phyloP scores from a whole-genome alignment of 768 basidiomycete genomes.

The Hygrophorus russula region DNA sequence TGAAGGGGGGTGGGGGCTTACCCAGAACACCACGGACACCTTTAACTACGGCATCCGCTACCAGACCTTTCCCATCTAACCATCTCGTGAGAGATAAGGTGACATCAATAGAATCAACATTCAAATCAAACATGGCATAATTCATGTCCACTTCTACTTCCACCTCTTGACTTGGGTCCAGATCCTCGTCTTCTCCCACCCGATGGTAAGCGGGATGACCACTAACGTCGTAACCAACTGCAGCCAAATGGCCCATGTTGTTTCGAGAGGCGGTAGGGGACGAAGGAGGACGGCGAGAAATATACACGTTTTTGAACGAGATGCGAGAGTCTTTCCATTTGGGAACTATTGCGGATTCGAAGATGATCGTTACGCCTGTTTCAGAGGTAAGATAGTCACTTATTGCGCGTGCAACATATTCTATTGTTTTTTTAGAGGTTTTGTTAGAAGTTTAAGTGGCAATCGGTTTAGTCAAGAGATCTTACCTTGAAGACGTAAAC shows the following conservation, averaged over 20 bases:
- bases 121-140: conserved; percentile 88
- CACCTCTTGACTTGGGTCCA: conserved; percentile 13
- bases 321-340: conserved; percentile 95
- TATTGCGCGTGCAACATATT: conserved; percentile 75
- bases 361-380: conserved; percentile 89
- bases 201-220: conserved; percentile 59
- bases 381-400: conserved; percentile 90
- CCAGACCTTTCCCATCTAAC: conserved; percentile 91
- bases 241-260: conserved; percentile 37
- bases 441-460: background rate
- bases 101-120: conserved; percentile 91
- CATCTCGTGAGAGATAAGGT: conserved; percentile 84
- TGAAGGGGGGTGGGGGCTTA: conserved; percentile 15
- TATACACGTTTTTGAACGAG: conserved; percentile 93
- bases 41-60: conserved; percentile 84
- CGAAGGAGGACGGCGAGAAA: conserved; percentile 63
- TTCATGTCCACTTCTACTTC: conserved; percentile 48
- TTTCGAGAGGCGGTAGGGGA: conserved; percentile 10
- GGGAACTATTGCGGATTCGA: conserved; percentile 96
- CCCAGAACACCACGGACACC: conserved; percentile 92
- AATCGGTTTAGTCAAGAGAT: background rate
- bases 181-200: conserved; percentile 50
- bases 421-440: conserved; percentile 25
- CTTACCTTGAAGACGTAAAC: conserved; percentile 73
- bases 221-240: conserved; percentile 65